Conservation (phyloP, 2,329 filamentous ascomycete genomes). For the Fusarium sp. region DNA sequence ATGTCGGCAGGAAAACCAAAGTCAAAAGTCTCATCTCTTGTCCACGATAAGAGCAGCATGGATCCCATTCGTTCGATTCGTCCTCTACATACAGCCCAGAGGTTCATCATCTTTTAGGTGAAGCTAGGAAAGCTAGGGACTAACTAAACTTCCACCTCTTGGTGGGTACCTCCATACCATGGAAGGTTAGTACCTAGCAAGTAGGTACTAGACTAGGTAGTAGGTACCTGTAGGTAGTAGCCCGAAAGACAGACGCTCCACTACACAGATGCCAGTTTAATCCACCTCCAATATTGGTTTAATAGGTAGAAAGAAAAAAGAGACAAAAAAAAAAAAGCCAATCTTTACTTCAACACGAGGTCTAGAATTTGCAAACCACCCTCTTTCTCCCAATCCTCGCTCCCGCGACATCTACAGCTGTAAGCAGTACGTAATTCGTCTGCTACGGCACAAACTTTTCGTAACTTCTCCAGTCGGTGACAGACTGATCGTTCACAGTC, state of each 20-base stretch:
- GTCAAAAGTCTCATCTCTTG: background rate
- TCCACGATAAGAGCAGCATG: background rate
- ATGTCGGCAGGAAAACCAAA: background rate
- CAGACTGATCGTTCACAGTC: background rate
- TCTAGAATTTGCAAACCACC: slow-evolving; percentile 18
- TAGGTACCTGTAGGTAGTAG: background rate
- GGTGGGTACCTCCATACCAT: background rate
- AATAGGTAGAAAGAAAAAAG: too few relatives aligned
- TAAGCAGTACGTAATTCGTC: background rate
- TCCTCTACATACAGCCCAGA: background rate
- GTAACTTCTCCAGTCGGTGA: background rate
- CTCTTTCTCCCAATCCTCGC: background rate
- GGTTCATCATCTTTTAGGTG: background rate
- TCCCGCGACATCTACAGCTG: background rate
- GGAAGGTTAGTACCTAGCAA: background rate
- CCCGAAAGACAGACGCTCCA: background rate
- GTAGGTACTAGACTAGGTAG: too few relatives aligned
- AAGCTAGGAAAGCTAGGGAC: background rate
- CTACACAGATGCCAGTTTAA: background rate
- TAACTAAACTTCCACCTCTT: background rate
- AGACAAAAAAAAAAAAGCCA: slow-evolving; percentile 15
- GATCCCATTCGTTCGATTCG: background rate
- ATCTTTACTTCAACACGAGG: slow-evolving; percentile 12
- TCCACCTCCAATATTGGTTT: background rate
- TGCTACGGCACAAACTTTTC: background rate